Conservation (phyloP, 768 basidiomycete species). For the Suillus brevipes region DNA sequence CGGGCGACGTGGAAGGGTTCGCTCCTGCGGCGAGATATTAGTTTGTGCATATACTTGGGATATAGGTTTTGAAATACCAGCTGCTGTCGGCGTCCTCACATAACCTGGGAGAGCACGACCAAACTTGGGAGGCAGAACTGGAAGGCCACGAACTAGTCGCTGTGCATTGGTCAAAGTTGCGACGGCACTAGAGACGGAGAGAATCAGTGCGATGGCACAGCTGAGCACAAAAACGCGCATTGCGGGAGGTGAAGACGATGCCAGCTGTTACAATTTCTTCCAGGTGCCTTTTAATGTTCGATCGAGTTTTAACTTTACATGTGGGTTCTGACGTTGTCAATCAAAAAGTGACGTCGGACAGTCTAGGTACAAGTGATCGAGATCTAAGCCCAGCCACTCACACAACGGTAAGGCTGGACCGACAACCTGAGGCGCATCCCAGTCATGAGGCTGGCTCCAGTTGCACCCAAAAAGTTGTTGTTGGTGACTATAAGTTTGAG, state of each 20-base stretch:
- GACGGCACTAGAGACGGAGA: conserved; percentile 20
- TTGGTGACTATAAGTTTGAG: background rate
- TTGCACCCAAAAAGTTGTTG: too few species aligned
- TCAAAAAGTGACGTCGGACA: background rate
- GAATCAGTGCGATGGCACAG: conserved; percentile 22
- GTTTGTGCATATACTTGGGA: background rate
- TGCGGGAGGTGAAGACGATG: background rate
- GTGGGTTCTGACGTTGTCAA: background rate
- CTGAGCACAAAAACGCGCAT: conserved; percentile 13
- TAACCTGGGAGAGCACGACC: conserved; percentile 32
- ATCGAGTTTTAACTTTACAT: background rate
- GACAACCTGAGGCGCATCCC: background rate
- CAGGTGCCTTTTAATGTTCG: background rate
- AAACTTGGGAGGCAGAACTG: conserved; percentile 37
- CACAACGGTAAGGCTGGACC: conserved; percentile 2
- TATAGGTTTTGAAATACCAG: conserved; percentile 14
- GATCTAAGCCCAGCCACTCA: background rate
- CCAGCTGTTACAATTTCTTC: background rate
- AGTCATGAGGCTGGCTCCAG: too few species aligned
- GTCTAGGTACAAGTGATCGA: background rate
- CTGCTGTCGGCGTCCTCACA: conserved; percentile 25
- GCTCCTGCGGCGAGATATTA: conserved; percentile 1
- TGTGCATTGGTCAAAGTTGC: conserved; percentile 41
- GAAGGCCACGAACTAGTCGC: conserved; percentile 47
- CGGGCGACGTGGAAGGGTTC: background rate